phyloP scores from a whole-genome alignment of 257 asterid genomes.

The Solanum neorickii region DNA sequence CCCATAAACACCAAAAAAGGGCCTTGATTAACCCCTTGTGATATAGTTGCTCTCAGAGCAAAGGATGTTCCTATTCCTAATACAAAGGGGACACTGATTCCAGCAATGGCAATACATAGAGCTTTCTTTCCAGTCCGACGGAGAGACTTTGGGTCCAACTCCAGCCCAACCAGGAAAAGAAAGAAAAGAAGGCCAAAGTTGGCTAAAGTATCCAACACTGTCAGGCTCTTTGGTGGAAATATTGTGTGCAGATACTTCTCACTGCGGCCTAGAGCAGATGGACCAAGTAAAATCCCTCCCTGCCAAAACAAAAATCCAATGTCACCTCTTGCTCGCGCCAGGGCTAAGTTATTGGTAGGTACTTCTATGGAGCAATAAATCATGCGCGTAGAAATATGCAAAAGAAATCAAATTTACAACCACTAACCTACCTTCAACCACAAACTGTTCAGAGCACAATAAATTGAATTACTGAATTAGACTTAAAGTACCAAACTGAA shows the following conservation, averaged over 20 bases:
- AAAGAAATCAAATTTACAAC: background rate
- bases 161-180: constrained; percentile 49
- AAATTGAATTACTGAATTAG: background rate
- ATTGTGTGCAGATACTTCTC: constrained; percentile 29
- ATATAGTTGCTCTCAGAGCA: constrained; percentile 36
- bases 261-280: constrained; percentile 57
- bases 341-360: background rate
- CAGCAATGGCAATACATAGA: constrained; percentile 42
- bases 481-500: background rate
- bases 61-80: constrained; percentile 57
- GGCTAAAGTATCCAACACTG: constrained; percentile 54
- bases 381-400: background rate
- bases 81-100: constrained; percentile 44
- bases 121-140: constrained; percentile 50
- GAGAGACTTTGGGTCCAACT: constrained; percentile 45
- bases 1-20: constrained; percentile 64
- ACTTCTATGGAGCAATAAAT: background rate
- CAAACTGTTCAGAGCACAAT: background rate
- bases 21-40: constrained; percentile 35
- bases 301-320: constrained; percentile 4
- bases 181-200: constrained; percentile 57
- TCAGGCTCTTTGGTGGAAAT: constrained; percentile 42
- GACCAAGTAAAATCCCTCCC: constrained; percentile 64
- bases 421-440: background rate
- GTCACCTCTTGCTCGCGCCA: background rate